Evolutionary conservation across 176 grass and related monocot species (phyloP).

Genomic region (Cymbopogon citratus): DNA sequence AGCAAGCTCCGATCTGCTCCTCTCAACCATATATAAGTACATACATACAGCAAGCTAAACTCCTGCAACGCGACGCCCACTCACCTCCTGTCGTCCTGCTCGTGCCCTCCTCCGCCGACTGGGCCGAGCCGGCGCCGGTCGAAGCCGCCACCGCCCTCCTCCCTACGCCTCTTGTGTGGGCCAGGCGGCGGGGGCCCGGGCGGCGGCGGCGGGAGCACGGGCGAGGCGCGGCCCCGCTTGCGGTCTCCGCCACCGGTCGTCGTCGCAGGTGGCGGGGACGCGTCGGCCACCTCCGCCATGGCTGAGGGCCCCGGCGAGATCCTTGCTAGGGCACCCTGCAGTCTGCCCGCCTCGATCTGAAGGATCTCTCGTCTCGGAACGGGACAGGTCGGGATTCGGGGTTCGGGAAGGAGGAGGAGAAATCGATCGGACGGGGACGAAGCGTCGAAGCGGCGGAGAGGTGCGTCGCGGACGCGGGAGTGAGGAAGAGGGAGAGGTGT

Average conservation of each 20-base stretch:
- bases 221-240: conserved; percentile 56
- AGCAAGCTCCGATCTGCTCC: conserved; percentile 4
- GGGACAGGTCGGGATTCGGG: not conserved
- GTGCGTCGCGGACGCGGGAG: too few species aligned
- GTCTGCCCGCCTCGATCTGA: conserved; percentile 27
- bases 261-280: not conserved
- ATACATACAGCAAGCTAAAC: not conserved
- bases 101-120: conserved; percentile 38
- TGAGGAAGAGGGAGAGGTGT: too few species aligned
- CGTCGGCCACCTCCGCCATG: conserved; percentile 86
- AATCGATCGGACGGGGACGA: not conserved
- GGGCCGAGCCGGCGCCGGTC: conserved; percentile 72
- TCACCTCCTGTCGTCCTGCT: conserved; percentile 61
- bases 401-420: not conserved
- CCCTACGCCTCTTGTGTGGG: conserved; percentile 56
- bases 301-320: not conserved
- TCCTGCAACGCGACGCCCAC: not conserved
- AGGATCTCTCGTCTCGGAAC: conserved; percentile 11
- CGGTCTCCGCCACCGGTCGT: conserved; percentile 21
- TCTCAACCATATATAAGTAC: not conserved
- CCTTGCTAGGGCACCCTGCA: not conserved
- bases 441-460: too few species aligned
- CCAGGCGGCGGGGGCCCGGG: conserved; percentile 45
- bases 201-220: conserved; percentile 59
- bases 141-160: conserved; percentile 59